Evolutionary conservation across 345 rosid genomes (phyloP).

Genomic region (Lumnitzera littorea): DNA sequence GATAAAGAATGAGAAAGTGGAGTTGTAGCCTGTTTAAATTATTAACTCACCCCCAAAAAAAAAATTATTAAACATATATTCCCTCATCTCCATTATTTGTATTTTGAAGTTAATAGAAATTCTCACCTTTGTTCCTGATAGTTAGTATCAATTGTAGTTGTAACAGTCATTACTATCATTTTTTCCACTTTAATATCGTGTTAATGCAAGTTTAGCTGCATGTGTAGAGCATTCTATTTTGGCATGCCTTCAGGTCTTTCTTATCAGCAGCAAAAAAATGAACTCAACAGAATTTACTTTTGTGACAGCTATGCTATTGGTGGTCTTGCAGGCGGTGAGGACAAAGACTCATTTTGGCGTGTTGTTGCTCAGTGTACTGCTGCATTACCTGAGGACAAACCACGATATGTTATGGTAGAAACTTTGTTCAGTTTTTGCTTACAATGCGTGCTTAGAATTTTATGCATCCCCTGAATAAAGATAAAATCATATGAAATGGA

Average conservation of each 20-base stretch:
- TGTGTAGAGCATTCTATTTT: neutral
- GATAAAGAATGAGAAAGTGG: too few species aligned
- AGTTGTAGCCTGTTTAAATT: too few species aligned
- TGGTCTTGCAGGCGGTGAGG: slow-evolving; percentile 89
- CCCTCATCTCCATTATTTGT: too few species aligned
- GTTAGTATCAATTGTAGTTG: neutral
- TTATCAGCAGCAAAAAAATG: neutral
- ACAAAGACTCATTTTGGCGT: slow-evolving; percentile 85
- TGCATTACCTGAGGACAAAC: slow-evolving; percentile 69
- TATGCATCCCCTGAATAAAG: neutral
- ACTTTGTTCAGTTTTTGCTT: slow-evolving; percentile 1
- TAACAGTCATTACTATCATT: slow-evolving; percentile 3
- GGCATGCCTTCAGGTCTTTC: slow-evolving; percentile 1
- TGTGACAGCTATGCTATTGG: slow-evolving; percentile 81
- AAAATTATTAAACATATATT: too few species aligned
- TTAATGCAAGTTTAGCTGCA: too few species aligned
- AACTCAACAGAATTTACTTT: slow-evolving; percentile 13
- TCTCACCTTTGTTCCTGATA: neutral
- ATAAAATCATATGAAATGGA: neutral
- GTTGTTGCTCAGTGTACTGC: slow-evolving; percentile 85
- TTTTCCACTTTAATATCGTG: neutral
- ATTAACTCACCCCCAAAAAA: too few species aligned
- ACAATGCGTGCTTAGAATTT: slow-evolving; percentile 1
- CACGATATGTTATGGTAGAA: slow-evolving; percentile 73
- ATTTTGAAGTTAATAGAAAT: too few species aligned